Evolutionary conservation across 2,329 filamentous ascomycete genomes (phyloP), one percentile per base, ranked within the genome.

Genomic region (Sclerotinia subarctica): DNA sequence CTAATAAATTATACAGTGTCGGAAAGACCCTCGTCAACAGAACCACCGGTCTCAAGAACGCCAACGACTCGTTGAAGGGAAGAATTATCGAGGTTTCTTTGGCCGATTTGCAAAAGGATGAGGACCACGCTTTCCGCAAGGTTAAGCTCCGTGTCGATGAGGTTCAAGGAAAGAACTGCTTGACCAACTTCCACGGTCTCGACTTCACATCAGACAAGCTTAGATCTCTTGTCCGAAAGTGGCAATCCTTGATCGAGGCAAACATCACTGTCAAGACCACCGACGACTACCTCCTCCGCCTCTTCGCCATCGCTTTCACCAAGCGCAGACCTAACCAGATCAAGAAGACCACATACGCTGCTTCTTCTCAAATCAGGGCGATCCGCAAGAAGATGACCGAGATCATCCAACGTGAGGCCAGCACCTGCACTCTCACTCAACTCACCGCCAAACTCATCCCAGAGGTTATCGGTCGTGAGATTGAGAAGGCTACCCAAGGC

Each of bases 161-260:
- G 86, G 90, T 99, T 74, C 95, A 99, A 86, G 95, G 95, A 87
- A 97, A 97, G 90, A 98, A 97, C 90, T 98, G 95, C 87, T 86
- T 99, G 83, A 98, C 95, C 88, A 97, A 97, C 90, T 99, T 99
- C 91, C 94, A 99, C 90, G 95, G 95, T 78, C 90, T 99, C 82
- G 95, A 99, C 86, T 98, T 99, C 91, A 99, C 95, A 81, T 97
- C 95, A 78, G 95, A 99, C 90, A 99, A 99, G 89, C 91, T 99
- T 78, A 92, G 95, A 81, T 98, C 95, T 73, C 90, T 99, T 76
- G 95, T 99, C 78, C 94, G 95, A 86, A 99, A 99, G 88, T 99
- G 95, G 95, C 95, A 99, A 85, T 90, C 94, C 74, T 88, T 99
- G 80, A 98, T 99, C 77, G 95, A 99, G 89, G 95, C 95, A 87